Evolutionary conservation across 495 filamentous ascomycete species (phyloP), one percentile per base, ranked within the genome.

Genomic region (Entonaema liquescens): DNA sequence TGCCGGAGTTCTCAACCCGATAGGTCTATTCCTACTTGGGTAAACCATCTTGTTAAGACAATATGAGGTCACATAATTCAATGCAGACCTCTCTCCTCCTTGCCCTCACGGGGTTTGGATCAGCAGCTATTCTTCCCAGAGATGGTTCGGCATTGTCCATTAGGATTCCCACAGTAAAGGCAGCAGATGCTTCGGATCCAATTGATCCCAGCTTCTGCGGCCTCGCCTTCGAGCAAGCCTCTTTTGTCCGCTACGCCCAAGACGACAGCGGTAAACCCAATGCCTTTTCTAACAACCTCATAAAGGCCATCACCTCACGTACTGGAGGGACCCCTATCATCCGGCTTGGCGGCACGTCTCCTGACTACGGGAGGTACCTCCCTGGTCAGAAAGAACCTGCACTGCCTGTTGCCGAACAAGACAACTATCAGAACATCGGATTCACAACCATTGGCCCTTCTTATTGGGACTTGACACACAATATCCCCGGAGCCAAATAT

Each of bases 351-450:
- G 74, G 76, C 12, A 76, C 74, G 0, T 76, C 74, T 35, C 57
- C 74, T 7, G 74, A 76, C 55, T 78, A 78, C 33, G 76, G 71
- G 4, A 71, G 53, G 28, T 78, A 76, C 13, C 64, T 76, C 11
- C 76, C 74, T 1, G 71, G 66, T 15, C 76, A 78, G 40, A 42
- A 52, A n/a, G 71, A 70, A 29, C 65, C 74, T 3, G 76, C 73
- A 15, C 58, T 78, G 0, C 74, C 76, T 0, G 58, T 74, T 15
- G 68, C 76, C 4, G 76, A 78, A 36, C 74, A 73, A 35, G 38
- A 76, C 17, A 76, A 78, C 40, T 74, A 74, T 36, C 76, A 78
- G 33, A 58, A 78, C 40, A 55, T 76, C 12, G 76, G 76, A 6
- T 59, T 59, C 23, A 78, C 76, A 1, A 76, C 71, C 6, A 76